phyloP scores from a whole-genome alignment of 805 yeast species.

The Dipodascus albidus region DNA sequence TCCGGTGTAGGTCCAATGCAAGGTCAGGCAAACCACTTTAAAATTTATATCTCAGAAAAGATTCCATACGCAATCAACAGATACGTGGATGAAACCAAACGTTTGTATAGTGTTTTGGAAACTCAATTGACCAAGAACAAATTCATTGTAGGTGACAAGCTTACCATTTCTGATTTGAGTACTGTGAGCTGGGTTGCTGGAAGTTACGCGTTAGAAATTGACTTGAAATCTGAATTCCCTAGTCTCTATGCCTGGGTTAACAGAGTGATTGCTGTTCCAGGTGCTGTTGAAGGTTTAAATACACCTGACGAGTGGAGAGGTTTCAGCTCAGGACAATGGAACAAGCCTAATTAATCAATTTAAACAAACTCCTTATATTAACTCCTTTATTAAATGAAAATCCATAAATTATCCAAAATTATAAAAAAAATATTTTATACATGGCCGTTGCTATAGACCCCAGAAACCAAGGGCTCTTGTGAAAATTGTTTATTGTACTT shows the following conservation, averaged over 20 bases:
- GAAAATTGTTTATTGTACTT: neutral
- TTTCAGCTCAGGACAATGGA: too few relatives aligned
- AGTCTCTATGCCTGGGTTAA: conserved; percentile 86
- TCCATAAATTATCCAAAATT: too few relatives aligned
- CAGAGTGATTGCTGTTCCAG: conserved; percentile 82
- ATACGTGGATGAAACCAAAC: conserved; percentile 37
- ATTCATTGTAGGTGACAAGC: conserved; percentile 46
- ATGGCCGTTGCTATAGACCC: neutral
- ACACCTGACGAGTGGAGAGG: conserved; percentile 13
- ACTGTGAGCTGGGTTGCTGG: conserved; percentile 35
- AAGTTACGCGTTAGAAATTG: conserved; percentile 9
- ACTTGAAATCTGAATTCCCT: conserved; percentile 28
- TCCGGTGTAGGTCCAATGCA: conserved; percentile 52
- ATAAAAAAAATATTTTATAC: too few relatives aligned
- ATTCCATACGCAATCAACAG: conserved; percentile 43
- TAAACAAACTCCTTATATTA: too few relatives aligned
- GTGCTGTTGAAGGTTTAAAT: conserved; percentile 34
- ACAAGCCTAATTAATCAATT: too few relatives aligned
- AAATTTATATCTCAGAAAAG: conserved; percentile 31
- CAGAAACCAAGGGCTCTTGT: neutral
- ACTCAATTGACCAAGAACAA: conserved; percentile 35
- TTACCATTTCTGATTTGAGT: conserved; percentile 45
- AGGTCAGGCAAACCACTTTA: conserved; percentile 48
- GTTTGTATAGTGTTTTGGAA: conserved; percentile 46
- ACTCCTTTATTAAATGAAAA: too few relatives aligned